Base-by-base conservation (phyloP, 176 grass and related monocot genomes). In the Ensete glaucum region DNA sequence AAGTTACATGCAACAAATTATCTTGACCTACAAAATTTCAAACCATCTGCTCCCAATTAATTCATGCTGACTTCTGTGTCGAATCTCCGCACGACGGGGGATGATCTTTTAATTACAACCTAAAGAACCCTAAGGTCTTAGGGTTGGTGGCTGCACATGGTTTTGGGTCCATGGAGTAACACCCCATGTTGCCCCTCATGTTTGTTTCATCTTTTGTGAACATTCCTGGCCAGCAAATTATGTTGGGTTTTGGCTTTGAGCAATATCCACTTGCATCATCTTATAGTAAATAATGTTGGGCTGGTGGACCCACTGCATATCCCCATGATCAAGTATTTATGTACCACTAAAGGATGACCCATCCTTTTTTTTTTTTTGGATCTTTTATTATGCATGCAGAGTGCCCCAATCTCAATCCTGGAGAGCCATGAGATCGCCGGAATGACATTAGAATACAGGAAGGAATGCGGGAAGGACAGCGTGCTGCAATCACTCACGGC, bases 381-480 rank as follows among this genome's bases (percentile, higher is more conserved):
- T 34, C 10, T 24, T 24, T 53, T 22, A 19, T 43, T 29, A 27
- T 57, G 53, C 90, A 27, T 57, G 53, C 90, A 99, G 96, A 95
- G 96, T 34, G 96, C 91, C 65, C 96, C 96, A 2, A 99, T 92
- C 54, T 89, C 91, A 24, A 95, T 99, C 69, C 87, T 92, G 74
- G 96, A 99, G 59, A 99, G 87, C 74, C 96, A 99, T 24, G 96
- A 99, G 78, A 88, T 99, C 16, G 91, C 86, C 50, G 86, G 91
- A 78, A 87, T 95, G 86, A 99, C 96, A 29, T 71, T 99, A 76
- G 96, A 99, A 29, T 99, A 99, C 81, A 89, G 88, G 86, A 99
- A 90, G 79, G 96, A 99, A 66, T 99, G 96, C 2, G 87, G 91
- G 1, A 80, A 82, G 19, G 96, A 95, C 74, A 99, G 91, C 15